These are phyloP conservation scores for Arxiozyma heterogenica DNA, from an alignment of 1,139 yeast species.

Conservation along the genomic window DNA sequence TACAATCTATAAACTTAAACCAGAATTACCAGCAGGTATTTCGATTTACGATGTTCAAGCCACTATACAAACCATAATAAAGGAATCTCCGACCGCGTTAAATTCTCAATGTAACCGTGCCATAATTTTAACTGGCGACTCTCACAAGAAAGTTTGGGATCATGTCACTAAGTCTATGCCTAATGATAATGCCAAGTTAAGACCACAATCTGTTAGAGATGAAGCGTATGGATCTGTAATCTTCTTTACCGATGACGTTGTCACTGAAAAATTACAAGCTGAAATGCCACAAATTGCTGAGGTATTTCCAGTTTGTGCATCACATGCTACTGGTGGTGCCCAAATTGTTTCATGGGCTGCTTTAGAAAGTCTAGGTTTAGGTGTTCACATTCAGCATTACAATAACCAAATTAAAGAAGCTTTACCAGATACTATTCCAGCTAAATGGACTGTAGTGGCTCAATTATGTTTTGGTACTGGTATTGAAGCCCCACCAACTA, in stretches of 20 bases:
- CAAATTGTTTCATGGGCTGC: conserved; percentile 41
- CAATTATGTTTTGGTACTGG: conserved; percentile 41
- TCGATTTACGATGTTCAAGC: conserved; percentile 30
- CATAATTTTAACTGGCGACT: conserved; percentile 34
- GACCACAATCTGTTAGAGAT: conserved; percentile 35
- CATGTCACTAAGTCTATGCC: conserved; percentile 31
- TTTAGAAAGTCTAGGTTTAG: conserved; percentile 35
- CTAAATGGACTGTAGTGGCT: conserved; percentile 36
- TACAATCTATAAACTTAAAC: conserved; percentile 34
- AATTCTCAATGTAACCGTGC: conserved; percentile 41
- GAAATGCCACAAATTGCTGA: conserved; percentile 35
- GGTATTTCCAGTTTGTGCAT: conserved; percentile 38
- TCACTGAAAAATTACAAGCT: conserved; percentile 34
- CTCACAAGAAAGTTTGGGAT: conserved; percentile 38
- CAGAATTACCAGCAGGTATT: conserved; percentile 34
- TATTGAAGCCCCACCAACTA: conserved; percentile 30
- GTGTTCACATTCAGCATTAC: conserved; percentile 43
- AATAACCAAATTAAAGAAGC: conserved; percentile 36
- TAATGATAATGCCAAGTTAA: conserved; percentile 31
- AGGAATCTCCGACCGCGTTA: conserved; percentile 40
- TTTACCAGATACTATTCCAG: conserved; percentile 33
- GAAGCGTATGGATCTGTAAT: conserved; percentile 40
- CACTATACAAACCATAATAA: conserved; percentile 32
- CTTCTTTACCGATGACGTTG: conserved; percentile 37
- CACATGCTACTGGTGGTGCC: conserved; percentile 40